phyloP scores from a whole-genome alignment of 352 stramenopile genomes.

The Globisporangium cylindrosporum region DNA sequence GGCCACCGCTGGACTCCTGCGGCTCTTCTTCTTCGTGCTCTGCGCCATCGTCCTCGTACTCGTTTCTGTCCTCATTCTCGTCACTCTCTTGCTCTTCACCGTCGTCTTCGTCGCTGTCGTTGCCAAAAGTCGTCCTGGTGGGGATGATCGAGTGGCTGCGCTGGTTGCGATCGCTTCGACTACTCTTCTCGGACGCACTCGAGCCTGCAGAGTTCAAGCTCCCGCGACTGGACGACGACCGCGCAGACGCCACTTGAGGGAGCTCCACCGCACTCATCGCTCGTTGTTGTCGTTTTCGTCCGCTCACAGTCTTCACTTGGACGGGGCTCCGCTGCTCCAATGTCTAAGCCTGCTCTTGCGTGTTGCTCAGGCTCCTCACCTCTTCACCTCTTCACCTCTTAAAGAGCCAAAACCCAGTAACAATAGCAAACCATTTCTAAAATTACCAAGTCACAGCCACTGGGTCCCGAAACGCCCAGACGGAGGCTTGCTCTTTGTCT shows the following conservation, averaged over 20 bases:
- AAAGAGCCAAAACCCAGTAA: background rate
- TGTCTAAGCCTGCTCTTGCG: background rate
- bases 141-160: constrained; percentile 14
- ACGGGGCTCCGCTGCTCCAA: background rate
- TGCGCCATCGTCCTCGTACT: constrained; percentile 19
- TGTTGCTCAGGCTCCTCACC: background rate
- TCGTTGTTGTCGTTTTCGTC: background rate
- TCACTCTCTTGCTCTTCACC: constrained; percentile 18
- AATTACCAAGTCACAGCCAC: background rate
- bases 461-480: background rate
- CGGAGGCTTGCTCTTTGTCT: background rate
- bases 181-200: constrained; percentile 33
- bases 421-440: background rate
- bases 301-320: background rate
- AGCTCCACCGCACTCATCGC: constrained; percentile 53
- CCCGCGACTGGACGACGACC: constrained; percentile 40
- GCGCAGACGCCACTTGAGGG: constrained; percentile 42
- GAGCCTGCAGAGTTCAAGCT: constrained; percentile 47
- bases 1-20: constrained; percentile 38
- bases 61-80: constrained; percentile 21
- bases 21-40: constrained; percentile 25
- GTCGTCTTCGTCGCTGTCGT: constrained; percentile 11
- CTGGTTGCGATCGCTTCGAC: constrained; percentile 27
- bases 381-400: background rate
- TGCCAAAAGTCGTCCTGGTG: background rate